Evolutionary conservation across 192 early-diverging fungal genomes (phyloP), one percentile per base, ranked within the genome.

Genomic region (Fimicolochytrium jonesii): DNA sequence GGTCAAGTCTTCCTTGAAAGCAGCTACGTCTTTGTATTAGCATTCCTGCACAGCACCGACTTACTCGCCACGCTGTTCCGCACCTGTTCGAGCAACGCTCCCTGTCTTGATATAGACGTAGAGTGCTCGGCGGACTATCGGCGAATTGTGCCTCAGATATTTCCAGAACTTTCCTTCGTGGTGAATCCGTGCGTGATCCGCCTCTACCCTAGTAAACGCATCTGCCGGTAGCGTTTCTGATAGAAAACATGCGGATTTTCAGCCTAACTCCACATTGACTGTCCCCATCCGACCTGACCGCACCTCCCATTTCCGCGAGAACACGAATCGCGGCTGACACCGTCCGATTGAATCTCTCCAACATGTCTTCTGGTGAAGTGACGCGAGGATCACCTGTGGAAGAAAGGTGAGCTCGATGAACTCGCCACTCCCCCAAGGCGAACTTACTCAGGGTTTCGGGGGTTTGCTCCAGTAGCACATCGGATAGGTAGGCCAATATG

Each of bases 331-430:
- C 77, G 29, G 79, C 77, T 4, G 88, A 68, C 2, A 91, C 77
- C 9, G 87, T 83, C 47, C 90, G 74, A n/a, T n/a, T n/a, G n/a
- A n/a, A n/a, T n/a, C n/a, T n/a, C n/a, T n/a, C n/a, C n/a, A n/a
- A 67, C 84, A 87, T 90, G 47, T 92, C 90, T 61, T 93, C 91
- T 36, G 77, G 69, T 43, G 86, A 79, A 10, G 80, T 84, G 72
- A 83, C 88, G 18, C 89, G 61, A 15, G 89, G 75, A 74, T 91
- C 89, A 53, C 84, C 84, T 87, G 53, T 52, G 18, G 45, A 31
- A 29, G 36, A 17, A 46, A 31, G 20, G 6, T 1, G 30, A 13
- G 39, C 26, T 30, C 22, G 23, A 11, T 9, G 32, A n/a, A n/a
- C n/a, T n/a, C n/a, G n/a, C n/a, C n/a, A n/a, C n/a, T 15, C 9